Conservation (phyloP, 805 yeast genomes). For the Candida odintsovae region DNA sequence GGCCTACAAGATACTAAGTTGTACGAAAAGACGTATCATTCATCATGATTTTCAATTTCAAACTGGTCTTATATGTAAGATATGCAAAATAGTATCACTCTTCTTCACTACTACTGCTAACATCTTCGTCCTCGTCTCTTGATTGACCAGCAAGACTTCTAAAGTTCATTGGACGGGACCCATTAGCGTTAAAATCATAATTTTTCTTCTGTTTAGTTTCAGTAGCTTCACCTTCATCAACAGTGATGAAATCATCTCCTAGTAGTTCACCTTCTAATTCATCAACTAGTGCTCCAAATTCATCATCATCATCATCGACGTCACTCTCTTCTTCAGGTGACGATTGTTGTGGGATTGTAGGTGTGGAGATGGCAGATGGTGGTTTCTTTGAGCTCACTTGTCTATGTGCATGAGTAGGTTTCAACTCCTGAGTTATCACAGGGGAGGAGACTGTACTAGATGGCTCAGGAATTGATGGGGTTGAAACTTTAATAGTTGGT, state of each 20-base stretch:
- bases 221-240: constrained; percentile 6
- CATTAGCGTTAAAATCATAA: background rate
- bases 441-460: background rate
- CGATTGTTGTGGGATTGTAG: constrained; percentile 7
- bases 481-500: background rate
- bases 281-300: constrained; percentile 18
- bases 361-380: constrained; percentile 15
- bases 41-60: background rate
- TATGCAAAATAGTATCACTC: no score
- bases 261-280: constrained; percentile 21
- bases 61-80: background rate
- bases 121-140: constrained; percentile 18
- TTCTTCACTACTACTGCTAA: constrained; percentile 20
- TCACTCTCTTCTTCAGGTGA: constrained; percentile 2
- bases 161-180: constrained; percentile 19
- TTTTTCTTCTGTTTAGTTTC: background rate
- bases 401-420: background rate
- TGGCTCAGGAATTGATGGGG: background rate
- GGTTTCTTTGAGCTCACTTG: constrained; percentile 16
- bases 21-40: no score
- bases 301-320: constrained; percentile 20
- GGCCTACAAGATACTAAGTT: no score
- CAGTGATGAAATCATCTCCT: constrained; percentile 5
- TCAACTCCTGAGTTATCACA: background rate
- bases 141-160: constrained; percentile 19